phyloP scores from a whole-genome alignment of 1,284 basidiomycete genomes.

The Earliella scabrosa region DNA sequence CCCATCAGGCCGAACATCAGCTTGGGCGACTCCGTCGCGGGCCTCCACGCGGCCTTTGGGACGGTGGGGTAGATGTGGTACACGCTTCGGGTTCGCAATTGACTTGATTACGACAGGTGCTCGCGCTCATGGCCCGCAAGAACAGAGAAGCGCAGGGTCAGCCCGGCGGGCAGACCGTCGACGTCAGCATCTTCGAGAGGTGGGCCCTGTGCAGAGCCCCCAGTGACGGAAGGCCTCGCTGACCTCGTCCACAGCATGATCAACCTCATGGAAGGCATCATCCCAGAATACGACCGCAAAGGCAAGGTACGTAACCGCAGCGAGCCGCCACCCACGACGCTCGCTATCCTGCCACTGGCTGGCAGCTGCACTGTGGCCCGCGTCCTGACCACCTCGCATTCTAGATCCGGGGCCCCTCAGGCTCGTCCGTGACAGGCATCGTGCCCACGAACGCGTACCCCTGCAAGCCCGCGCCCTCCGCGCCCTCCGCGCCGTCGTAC shows the following conservation, averaged over 20 bases:
- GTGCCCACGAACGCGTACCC: conserved; percentile 77
- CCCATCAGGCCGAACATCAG: conserved; percentile 74
- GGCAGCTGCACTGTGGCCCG: no score
- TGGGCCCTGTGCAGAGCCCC: conserved; percentile 19
- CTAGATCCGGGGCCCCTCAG: conserved; percentile 69
- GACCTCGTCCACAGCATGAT: conserved; percentile 54
- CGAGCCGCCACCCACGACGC: background rate
- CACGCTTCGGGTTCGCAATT: background rate
- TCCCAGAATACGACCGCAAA: conserved; percentile 76
- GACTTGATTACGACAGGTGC: conserved; percentile 46
- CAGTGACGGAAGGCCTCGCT: background rate
- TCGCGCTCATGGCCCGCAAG: conserved; percentile 69
- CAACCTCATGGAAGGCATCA: conserved; percentile 76
- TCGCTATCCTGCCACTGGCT: no score
- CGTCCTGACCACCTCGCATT: background rate
- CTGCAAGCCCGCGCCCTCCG: conserved; percentile 50
- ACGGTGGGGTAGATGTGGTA: conserved; percentile 44
- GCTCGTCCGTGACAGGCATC: conserved; percentile 73
- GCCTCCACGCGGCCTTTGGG: conserved; percentile 73
- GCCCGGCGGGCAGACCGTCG: conserved; percentile 59
- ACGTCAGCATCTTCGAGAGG: conserved; percentile 78
- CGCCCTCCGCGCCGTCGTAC: conserved; percentile 51
- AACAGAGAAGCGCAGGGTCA: conserved; percentile 42
- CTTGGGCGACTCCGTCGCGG: conserved; percentile 71
- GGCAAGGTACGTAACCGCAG: conserved; percentile 47